These are phyloP conservation scores for Fusarium sp. DNA, from an alignment of 2,329 filamentous ascomycete genomes.

Conservation along the genomic window DNA sequence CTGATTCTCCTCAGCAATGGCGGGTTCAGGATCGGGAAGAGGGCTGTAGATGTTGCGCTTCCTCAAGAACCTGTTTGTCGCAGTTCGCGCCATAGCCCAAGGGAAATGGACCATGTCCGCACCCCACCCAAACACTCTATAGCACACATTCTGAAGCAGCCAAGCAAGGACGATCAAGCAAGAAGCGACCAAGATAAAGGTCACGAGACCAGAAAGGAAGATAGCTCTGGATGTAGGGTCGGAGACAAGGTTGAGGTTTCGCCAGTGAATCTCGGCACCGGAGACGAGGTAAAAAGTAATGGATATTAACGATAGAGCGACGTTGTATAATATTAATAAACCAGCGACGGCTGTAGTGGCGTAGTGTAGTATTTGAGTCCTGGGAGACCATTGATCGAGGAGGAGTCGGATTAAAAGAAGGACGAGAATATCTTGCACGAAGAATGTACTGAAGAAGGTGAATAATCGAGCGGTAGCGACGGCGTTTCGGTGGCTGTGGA, in stretches of 20 bases:
- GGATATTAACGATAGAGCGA: constrained; percentile 37
- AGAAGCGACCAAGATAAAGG: constrained; percentile 35
- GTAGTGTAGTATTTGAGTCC: constrained; percentile 8
- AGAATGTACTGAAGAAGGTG: constrained; percentile 48
- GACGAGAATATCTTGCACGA: constrained; percentile 46
- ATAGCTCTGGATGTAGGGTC: constrained; percentile 46
- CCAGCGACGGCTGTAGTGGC: constrained; percentile 24
- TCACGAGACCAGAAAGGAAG: constrained; percentile 48
- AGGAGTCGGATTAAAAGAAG: constrained; percentile 46
- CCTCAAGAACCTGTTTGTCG: constrained; percentile 7
- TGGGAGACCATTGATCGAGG: constrained; percentile 37
- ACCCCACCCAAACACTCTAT: constrained; percentile 39
- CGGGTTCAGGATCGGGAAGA: constrained; percentile 17
- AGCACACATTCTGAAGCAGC: constrained; percentile 41
- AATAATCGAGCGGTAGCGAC: constrained; percentile 42
- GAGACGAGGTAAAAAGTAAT: constrained; percentile 47
- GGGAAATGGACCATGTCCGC: constrained; percentile 45
- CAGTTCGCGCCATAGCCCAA: constrained; percentile 16
- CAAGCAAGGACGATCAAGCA: constrained; percentile 30
- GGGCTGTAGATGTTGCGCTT: constrained; percentile 14
- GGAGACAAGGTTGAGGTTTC: constrained; percentile 45
- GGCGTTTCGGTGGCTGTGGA: constrained; percentile 45
- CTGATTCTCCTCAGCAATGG: neutral
- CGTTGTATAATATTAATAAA: constrained; percentile 34
- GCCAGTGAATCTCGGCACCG: constrained; percentile 50